phyloP scores from a whole-genome alignment of 257 asterid genomes.

The Ocimum tenuiflorum region DNA sequence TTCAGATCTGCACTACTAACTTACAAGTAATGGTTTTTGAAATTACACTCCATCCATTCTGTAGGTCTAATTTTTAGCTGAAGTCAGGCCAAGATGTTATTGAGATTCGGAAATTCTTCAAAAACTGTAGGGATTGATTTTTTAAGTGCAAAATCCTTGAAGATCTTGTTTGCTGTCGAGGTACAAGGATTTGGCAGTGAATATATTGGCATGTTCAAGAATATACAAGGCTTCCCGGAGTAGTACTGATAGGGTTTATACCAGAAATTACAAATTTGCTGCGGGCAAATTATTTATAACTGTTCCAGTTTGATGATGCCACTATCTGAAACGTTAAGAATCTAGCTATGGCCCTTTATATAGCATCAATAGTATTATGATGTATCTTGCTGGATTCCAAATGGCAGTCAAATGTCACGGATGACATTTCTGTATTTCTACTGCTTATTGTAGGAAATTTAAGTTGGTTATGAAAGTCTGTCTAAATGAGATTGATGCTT shows the following conservation, averaged over 20 bases:
- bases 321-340: neutral
- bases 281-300: neutral
- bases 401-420: neutral
- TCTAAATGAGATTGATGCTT: conserved; percentile 21
- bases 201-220: neutral
- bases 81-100: neutral
- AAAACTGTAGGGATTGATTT: neutral
- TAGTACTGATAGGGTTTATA: too few species aligned
- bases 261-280: neutral
- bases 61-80: neutral
- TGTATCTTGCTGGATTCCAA: neutral
- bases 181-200: neutral
- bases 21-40: neutral
- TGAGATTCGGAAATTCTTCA: neutral
- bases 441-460: neutral
- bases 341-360: neutral
- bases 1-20: neutral
- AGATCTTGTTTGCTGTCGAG: conserved; percentile 7
- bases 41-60: neutral
- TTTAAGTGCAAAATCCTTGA: neutral
- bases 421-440: neutral
- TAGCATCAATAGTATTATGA: neutral
- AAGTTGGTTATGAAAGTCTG: conserved; percentile 8
- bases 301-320: neutral
- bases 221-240: neutral